Conservation (phyloP, 2,329 filamentous ascomycete species). For the Phyllosticta ampelicida region DNA sequence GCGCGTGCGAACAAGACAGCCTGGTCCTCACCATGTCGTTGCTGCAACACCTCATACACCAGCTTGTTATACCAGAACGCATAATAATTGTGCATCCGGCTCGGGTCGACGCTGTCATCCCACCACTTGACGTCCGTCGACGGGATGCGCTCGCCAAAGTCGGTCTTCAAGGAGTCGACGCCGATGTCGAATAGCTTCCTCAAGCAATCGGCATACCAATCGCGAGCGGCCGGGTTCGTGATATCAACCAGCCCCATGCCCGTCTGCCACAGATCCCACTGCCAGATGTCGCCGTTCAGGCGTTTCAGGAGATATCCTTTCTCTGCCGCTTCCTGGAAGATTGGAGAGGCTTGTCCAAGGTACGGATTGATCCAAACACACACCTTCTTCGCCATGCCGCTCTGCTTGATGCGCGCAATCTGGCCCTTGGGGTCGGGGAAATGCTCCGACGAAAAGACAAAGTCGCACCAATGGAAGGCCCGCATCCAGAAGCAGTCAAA, state of each 20-base stretch:
- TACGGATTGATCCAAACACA: conserved; percentile 72
- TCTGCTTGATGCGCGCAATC: conserved; percentile 52
- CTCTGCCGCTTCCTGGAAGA: conserved; percentile 53
- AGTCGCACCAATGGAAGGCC: conserved; percentile 65
- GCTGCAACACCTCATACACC: conserved; percentile 55
- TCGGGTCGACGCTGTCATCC: conserved; percentile 48
- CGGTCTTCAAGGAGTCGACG: conserved; percentile 63
- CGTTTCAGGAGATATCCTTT: conserved; percentile 61
- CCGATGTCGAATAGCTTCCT: conserved; percentile 56
- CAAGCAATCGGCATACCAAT: conserved; percentile 55
- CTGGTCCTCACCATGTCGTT: conserved; percentile 38
- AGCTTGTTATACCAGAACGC: conserved; percentile 62
- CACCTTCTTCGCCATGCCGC: conserved; percentile 48
- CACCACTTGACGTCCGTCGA: conserved; percentile 54
- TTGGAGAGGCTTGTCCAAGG: conserved; percentile 55
- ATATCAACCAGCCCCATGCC: conserved; percentile 67
- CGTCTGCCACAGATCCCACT: conserved; percentile 69
- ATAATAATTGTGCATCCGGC: conserved; percentile 68
- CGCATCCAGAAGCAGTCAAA: conserved; percentile 73
- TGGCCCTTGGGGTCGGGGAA: conserved; percentile 59
- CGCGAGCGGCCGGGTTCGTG: conserved; percentile 57
- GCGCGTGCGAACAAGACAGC: conserved; percentile 58
- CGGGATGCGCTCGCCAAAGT: conserved; percentile 65
- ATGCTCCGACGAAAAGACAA: conserved; percentile 55
- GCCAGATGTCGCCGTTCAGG: conserved; percentile 58